Evolutionary conservation across 2,329 filamentous ascomycete species (phyloP).

Genomic region (Colletotrichum incanum): DNA sequence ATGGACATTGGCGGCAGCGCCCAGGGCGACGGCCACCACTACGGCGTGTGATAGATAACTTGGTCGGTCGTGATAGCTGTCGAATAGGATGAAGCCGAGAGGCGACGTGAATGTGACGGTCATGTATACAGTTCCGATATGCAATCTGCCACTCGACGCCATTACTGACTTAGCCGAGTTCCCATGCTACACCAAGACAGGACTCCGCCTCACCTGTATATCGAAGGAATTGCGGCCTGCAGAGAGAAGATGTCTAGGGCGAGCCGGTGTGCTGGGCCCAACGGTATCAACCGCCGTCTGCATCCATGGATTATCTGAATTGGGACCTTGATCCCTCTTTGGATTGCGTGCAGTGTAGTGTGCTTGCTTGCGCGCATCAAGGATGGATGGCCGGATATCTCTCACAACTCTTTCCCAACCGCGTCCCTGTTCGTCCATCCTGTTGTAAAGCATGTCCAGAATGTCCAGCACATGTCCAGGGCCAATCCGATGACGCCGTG

Average conservation of each 20-base stretch:
- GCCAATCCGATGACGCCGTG: constrained; percentile 32
- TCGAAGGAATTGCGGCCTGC: background rate
- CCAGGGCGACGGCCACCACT: constrained; percentile 38
- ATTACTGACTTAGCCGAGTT: background rate
- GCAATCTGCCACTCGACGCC: background rate
- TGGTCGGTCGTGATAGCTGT: background rate
- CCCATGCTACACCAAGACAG: background rate
- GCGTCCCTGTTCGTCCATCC: background rate
- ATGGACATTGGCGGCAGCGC: constrained; percentile 41
- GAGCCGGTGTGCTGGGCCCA: constrained; percentile 25
- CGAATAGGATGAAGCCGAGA: background rate
- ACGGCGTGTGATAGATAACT: constrained; percentile 1
- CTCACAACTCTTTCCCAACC: constrained; percentile 14
- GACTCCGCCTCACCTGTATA: background rate
- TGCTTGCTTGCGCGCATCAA: constrained; percentile 19
- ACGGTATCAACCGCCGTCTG: constrained; percentile 15
- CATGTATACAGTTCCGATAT: background rate
- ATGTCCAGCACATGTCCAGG: background rate
- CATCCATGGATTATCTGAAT: background rate
- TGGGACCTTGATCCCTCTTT: constrained; percentile 31
- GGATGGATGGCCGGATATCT: constrained; percentile 31
- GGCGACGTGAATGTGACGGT: background rate
- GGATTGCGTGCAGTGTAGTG: constrained; percentile 26
- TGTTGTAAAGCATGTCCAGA: background rate
- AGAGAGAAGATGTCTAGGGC: background rate